Conservation (phyloP, 2,329 filamentous ascomycete species). For the Ceratocystis alfenasii region DNA sequence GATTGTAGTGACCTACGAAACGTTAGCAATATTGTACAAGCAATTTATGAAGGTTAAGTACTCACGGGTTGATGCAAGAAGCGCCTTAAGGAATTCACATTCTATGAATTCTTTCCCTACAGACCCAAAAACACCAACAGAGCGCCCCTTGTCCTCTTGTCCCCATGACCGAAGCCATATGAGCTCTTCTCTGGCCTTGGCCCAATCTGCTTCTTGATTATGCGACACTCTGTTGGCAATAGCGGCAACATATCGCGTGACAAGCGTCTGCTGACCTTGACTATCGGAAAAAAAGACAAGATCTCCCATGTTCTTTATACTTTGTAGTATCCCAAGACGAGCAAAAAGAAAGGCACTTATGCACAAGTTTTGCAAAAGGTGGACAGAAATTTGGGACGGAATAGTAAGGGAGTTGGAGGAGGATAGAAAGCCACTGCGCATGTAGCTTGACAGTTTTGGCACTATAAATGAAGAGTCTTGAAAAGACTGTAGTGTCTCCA, state of each 20-base stretch:
- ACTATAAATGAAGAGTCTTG: slow-evolving; percentile 25
- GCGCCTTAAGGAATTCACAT: slow-evolving; percentile 55
- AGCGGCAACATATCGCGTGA: slow-evolving; percentile 46
- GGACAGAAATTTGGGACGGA: slow-evolving; percentile 11
- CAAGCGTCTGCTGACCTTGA: slow-evolving; percentile 50
- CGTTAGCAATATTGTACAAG: background rate
- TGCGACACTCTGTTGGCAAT: slow-evolving; percentile 40
- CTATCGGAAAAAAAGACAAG: slow-evolving; percentile 51
- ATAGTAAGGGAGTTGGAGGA: slow-evolving; percentile 15
- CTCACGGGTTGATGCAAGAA: slow-evolving; percentile 51
- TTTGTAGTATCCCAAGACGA: slow-evolving; percentile 39
- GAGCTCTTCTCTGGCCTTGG: slow-evolving; percentile 48
- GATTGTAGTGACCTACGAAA: slow-evolving; percentile 40
- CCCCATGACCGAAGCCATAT: slow-evolving; percentile 68
- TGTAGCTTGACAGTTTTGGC: slow-evolving; percentile 27
- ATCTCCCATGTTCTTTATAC: slow-evolving; percentile 45
- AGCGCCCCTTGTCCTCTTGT: slow-evolving; percentile 33
- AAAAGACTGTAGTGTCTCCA: slow-evolving; percentile 18
- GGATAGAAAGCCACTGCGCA: slow-evolving; percentile 27
- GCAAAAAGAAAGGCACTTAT: slow-evolving; percentile 48
- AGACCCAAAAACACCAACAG: slow-evolving; percentile 51
- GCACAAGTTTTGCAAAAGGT: slow-evolving; percentile 31
- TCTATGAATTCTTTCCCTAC: slow-evolving; percentile 53
- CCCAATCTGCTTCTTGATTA: slow-evolving; percentile 54
- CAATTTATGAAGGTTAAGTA: slow-evolving; percentile 19